Percentiles rank a stretch among this genome's conserved stretches.
Evolutionary conservation across 1,284 basidiomycete species (phyloP).

Genomic region (Serendipita sp.): DNA sequence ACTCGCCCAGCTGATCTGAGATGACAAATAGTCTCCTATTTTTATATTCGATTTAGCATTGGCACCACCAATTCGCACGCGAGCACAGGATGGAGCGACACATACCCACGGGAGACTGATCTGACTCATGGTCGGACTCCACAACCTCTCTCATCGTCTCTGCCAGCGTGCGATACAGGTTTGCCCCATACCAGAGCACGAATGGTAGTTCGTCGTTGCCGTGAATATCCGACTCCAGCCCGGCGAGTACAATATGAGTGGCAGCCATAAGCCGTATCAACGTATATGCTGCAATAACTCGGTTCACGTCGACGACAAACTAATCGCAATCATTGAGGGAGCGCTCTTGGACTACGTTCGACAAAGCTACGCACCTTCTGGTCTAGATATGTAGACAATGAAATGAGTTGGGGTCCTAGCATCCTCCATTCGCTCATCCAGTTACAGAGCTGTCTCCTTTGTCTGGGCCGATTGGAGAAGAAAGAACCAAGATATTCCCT

Average conservation of each 20-base stretch:
- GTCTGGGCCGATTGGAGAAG: conserved; percentile 54
- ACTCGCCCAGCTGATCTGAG: too few relatives aligned
- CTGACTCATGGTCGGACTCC: neutral
- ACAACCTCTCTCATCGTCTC: neutral
- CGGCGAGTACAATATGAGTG: conserved; percentile 55
- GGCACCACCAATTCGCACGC: too few relatives aligned
- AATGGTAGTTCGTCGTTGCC: conserved; percentile 48
- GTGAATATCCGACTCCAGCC: conserved; percentile 66
- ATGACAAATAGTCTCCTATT: too few relatives aligned
- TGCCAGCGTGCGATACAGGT: conserved; percentile 22
- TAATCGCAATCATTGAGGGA: conserved; percentile 17
- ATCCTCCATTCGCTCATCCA: conserved; percentile 41
- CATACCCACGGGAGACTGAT: too few relatives aligned
- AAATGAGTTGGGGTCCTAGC: conserved; percentile 20
- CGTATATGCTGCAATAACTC: conserved; percentile 18
- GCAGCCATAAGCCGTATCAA: conserved; percentile 46
- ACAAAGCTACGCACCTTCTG: neutral
- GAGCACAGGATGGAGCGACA: too few relatives aligned
- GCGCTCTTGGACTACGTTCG: neutral
- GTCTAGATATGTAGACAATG: neutral
- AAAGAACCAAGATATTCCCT: conserved; percentile 40
- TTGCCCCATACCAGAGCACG: conserved; percentile 57
- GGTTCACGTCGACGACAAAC: conserved; percentile 14
- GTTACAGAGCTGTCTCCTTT: conserved; percentile 49
- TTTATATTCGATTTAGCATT: too few relatives aligned